These are phyloP conservation scores for Gloeopeniophorella convolvens DNA, from an alignment of 768 basidiomycete species.

Conservation along the genomic window DNA sequence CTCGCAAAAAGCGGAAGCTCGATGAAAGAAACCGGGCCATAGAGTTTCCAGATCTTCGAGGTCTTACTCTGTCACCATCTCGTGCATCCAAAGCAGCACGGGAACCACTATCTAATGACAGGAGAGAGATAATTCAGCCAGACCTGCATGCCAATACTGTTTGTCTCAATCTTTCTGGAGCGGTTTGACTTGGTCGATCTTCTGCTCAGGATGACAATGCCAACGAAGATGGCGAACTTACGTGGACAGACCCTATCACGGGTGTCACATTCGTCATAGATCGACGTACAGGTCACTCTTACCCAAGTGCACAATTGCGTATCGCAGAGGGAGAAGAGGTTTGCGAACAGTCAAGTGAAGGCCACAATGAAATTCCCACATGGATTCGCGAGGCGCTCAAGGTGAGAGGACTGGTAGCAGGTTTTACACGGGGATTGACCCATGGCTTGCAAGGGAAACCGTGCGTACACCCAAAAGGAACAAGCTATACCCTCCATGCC, in stretches of 20 bases:
- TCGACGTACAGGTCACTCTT: slow-evolving; percentile 63
- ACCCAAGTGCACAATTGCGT: slow-evolving; percentile 28
- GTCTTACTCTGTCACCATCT: neutral
- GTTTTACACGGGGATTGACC: neutral
- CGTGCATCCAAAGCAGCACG: neutral
- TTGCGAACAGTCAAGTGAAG: slow-evolving; percentile 9
- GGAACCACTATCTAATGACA: neutral
- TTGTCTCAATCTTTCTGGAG: neutral
- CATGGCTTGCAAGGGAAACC: slow-evolving; percentile 40
- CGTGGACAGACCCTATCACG: slow-evolving; percentile 62
- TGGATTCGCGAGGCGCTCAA: slow-evolving; percentile 62
- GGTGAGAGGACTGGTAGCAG: no score
- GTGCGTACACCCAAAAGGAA: slow-evolving; percentile 45
- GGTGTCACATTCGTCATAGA: slow-evolving; percentile 56
- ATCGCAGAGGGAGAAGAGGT: neutral
- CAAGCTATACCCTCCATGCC: slow-evolving; percentile 37
- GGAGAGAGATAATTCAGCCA: neutral
- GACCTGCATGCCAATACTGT: slow-evolving; percentile 1
- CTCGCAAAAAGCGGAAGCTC: slow-evolving; percentile 48
- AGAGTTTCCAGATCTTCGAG: neutral
- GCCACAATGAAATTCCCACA: slow-evolving; percentile 17
- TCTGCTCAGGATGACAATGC: neutral
- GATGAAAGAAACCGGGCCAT: neutral
- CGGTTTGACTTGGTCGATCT: neutral
- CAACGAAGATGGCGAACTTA: slow-evolving; percentile 28